Base-by-base conservation (phyloP, 2,329 filamentous ascomycete species). In the Raffaelea arxii region DNA sequence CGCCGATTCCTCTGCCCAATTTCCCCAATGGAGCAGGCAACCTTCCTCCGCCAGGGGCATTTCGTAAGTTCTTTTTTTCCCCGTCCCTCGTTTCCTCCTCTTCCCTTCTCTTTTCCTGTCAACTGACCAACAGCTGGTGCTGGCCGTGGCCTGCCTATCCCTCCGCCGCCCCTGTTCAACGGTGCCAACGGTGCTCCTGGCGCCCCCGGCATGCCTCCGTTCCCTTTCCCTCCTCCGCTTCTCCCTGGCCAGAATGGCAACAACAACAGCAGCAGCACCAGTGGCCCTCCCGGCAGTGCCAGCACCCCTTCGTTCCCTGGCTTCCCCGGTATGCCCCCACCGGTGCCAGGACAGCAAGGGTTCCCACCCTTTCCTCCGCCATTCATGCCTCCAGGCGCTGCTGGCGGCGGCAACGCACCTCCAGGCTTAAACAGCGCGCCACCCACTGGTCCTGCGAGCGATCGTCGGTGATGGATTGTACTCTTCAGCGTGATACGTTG, bases 121-220 rank as follows among this genome's bases (percentile, higher is more conserved):
- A 5, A 44, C 16, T 41, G 24, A 21, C 6, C 27, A 32, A 32
- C 39, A 39, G 41, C 37, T 18, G 22, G 40, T 6, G 27, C 23
- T 12, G 47, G 45, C 21, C 49, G 45, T 10, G 54, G 57, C 14
- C 49, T 59, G 39, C 57, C 61, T 19, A 66, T 71, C 47, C 68
- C 66, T 3, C 58, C 54, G 45, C 68, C 73, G 18, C 73, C 73
- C 16, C 74, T 78, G 51, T 74, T 74, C 22, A 50, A 50, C 18
- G 32, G 45, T 25, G 32, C 18, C 14, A 10, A 36, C n/a, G 41
- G 42, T 12, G 47, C 42, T 38, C 36, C 40, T 25, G 55, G 46
- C 56, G 57, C 49, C 11, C 57, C 58, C 40, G 53, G 57, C 21
- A 51, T 73, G 49, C 71, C 72, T 36, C 72, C 75, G 6, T 75